These are phyloP conservation scores for Corymbia citriodora DNA, from an alignment of 441 rosid genomes.

Conservation along the genomic window DNA sequence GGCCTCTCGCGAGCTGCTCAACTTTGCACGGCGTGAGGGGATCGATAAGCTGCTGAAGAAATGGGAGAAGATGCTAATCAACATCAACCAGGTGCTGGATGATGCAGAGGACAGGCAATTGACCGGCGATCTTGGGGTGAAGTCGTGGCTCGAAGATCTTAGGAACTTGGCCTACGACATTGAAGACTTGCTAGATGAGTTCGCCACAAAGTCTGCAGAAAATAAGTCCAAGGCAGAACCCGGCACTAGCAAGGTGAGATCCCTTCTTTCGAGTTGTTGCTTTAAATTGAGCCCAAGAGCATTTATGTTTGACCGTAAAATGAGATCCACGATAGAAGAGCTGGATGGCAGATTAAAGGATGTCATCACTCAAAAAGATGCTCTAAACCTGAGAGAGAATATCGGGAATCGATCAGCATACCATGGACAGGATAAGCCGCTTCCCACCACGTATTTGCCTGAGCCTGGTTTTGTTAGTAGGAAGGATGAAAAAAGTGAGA, in stretches of 20 bases:
- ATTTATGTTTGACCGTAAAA: accelerated
- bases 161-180: not conserved
- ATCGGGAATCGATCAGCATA: accelerated
- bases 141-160: not conserved
- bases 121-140: not conserved
- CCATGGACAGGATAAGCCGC: accelerated
- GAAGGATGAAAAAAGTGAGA: accelerated
- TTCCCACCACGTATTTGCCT: not conserved
- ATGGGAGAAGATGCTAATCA: not conserved
- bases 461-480: not conserved
- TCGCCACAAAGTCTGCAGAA: accelerated
- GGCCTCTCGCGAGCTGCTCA: not conserved
- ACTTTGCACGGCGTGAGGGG: not conserved
- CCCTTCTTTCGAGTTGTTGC: not conserved
- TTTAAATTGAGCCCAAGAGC: accelerated
- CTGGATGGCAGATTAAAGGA: accelerated
- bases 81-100: not conserved
- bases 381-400: accelerated
- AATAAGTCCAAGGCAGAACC: accelerated
- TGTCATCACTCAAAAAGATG: accelerated
- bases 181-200: not conserved
- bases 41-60: not conserved
- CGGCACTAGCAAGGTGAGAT: accelerated
- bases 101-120: not conserved
- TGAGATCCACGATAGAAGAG: not conserved